Conservation (phyloP, 305 asterid species). For the Fraxinus sp. region DNA sequence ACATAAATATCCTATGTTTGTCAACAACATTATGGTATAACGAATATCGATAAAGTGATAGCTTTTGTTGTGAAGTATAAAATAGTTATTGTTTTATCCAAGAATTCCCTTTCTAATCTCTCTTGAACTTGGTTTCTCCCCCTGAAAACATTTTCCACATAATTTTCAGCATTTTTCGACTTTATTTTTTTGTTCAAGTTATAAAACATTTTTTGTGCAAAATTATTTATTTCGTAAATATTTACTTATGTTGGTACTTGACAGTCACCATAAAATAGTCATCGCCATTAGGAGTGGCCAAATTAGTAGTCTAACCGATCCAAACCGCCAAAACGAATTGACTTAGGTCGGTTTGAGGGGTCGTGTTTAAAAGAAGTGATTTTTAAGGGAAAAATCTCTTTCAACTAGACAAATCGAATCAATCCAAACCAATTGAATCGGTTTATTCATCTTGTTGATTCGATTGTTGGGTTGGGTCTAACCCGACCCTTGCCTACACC, state of each 20-base stretch:
- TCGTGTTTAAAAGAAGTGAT: neutral
- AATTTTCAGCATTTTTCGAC: neutral
- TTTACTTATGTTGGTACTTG: neutral
- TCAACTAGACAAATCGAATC: neutral
- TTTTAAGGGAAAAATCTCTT: neutral
- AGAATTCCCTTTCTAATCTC: neutral
- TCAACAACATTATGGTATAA: neutral
- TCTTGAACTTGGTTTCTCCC: neutral
- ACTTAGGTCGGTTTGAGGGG: neutral
- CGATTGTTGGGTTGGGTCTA: neutral
- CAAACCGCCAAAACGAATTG: neutral
- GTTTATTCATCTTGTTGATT: neutral
- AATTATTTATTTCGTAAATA: no score
- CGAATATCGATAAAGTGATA: neutral
- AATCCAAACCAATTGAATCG: neutral
- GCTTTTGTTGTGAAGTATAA: neutral
- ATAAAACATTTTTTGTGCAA: neutral
- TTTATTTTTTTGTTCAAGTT: neutral
- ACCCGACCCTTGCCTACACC: neutral
- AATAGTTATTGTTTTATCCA: neutral
- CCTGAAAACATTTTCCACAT: neutral
- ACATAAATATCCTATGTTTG: neutral
- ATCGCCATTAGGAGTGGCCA: neutral
- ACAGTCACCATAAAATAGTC: neutral
- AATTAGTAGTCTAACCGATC: neutral